Conservation (phyloP, 2,329 filamentous ascomycete genomes). For the Corinectria fuckeliana region DNA sequence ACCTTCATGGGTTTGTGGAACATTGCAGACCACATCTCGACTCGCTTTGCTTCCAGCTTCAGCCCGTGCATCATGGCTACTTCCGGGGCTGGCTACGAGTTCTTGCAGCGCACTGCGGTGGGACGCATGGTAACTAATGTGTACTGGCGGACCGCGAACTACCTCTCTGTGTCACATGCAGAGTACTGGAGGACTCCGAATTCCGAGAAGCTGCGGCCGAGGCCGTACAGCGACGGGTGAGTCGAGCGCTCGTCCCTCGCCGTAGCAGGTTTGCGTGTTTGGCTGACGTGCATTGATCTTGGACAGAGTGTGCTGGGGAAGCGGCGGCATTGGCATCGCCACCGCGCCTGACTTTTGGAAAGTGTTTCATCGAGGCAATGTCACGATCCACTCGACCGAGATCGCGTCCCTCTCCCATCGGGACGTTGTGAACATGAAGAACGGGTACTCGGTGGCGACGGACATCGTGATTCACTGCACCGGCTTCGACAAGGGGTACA, state of each 20-base stretch:
- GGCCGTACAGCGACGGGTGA: constrained; percentile 25
- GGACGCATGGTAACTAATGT: constrained; percentile 21
- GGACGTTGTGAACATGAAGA: constrained; percentile 23
- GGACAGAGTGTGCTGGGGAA: constrained; percentile 41
- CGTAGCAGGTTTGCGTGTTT: no score
- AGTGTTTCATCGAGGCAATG: constrained; percentile 38
- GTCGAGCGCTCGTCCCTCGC: no score
- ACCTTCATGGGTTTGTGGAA: constrained; percentile 36
- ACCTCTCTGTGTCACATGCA: constrained; percentile 29
- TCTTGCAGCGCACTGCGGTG: constrained; percentile 36
- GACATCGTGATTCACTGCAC: constrained; percentile 35
- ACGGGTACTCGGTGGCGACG: constrained; percentile 21
- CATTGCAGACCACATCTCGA: constrained; percentile 38
- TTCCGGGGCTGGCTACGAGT: constrained; percentile 29
- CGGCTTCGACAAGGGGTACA: constrained; percentile 33
- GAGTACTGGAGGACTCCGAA: constrained; percentile 34
- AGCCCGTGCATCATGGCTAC: constrained; percentile 42
- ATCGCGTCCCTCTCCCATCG: constrained; percentile 27
- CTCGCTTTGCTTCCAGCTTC: constrained; percentile 33
- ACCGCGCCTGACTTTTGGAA: constrained; percentile 44
- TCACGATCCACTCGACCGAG: constrained; percentile 34
- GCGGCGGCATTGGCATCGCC: constrained; percentile 40
- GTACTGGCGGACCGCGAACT: constrained; percentile 31
- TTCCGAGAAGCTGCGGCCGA: constrained; percentile 29
- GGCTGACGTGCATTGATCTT: no score